Base-by-base conservation (phyloP, 768 basidiomycete species). In the Tulasnella sp. region DNA sequence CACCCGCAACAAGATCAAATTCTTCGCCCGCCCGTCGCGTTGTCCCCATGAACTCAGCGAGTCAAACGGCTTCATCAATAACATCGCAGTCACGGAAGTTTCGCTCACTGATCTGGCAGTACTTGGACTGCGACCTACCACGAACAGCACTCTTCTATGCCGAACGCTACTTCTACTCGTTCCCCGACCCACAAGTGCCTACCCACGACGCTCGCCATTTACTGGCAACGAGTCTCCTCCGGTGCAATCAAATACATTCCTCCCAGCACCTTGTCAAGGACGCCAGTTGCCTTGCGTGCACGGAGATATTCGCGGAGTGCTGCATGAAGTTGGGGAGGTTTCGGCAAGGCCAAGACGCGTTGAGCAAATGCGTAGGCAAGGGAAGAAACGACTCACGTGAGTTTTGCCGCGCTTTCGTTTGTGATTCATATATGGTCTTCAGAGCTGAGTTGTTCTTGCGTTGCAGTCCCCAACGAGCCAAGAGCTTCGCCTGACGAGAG, bases 101-200 rank as follows among this genome's bases (percentile, higher is more conserved):
- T 35, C 80, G 80, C 69, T 67, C 88, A 74, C 87, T 95, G 80
- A 87, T 94, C 82, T 94, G 93, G 93, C 89, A 90, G 81, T 94
- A 90, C 85, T 90, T 95, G 78, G 94, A 95, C 85, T 88, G 90
- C 76, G 92, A 92, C 82, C 89, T 95, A 69, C 86, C 89, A 81
- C 89, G 88, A 84, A 91, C 93, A 16, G 94, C 95, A 55, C 88
- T 94, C 70, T 97, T 97, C 86, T 93, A 93, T 85, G 93, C 94
- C 46, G 95, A 96, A 85, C 86, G 93, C 80, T 93, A 93, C 83
- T 92, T 88, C 83, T 88, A 77, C 77, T 71, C 77, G 26, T 26
- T 32, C 44, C 37, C 29, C 26, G 37, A 90, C 55, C 85, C 93
- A 83, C 91, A 93, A 84, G 86, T 87, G 79, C 83, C 86, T 40